Base-by-base conservation (phyloP, 106 monocot species). In the Chionographis japonica region DNA sequence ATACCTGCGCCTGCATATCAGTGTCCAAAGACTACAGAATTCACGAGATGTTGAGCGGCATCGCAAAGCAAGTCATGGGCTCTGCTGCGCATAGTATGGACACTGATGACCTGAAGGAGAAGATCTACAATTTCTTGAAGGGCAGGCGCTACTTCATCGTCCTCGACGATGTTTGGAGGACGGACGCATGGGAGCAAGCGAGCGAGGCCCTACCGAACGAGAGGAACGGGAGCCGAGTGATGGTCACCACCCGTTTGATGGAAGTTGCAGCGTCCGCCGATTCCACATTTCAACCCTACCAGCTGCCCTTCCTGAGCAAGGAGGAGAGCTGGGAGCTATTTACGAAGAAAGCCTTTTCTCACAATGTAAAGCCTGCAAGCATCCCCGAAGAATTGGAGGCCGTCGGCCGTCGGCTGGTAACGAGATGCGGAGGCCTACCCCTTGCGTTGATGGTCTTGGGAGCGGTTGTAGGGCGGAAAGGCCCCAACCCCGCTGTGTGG, bases 401-500 rank as follows among this genome's bases (percentile, higher is more conserved):
- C 16, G 9, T 80, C 38, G 74, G 74, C 1, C 58, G n/a, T 11
- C 9, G 71, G 18, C 55, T 84, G 19, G 69, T 67, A 10, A 72
- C 63, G 38, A 81, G 36, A 75, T 88, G 88, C 67, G 71, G 52
- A 19, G 88, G 88, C 49, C 61, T 81, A 46, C 88, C 88, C 41
- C 81, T 88, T 40, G 80, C 74, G 2, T 13, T 84, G 11, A 78
- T 72, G 50, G 77, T 84, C 4, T 17, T 88, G 17, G 80, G 77
- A 63, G 80, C 75, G 6, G 36, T 83, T 6, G 54, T 88, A 10
- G 63, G 70, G 1, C 39, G 1, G 4, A 88, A 74, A 38, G 50
- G 53, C 2, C 58, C 20, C 2, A 16, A 55, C n/a, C 59, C 36
- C 1, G 15, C 8, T 50, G 67, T 50, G 6, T 84, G 84, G 84